phyloP scores from a whole-genome alignment of 108 stramenopile species.

The Conticribra guillardii region DNA sequence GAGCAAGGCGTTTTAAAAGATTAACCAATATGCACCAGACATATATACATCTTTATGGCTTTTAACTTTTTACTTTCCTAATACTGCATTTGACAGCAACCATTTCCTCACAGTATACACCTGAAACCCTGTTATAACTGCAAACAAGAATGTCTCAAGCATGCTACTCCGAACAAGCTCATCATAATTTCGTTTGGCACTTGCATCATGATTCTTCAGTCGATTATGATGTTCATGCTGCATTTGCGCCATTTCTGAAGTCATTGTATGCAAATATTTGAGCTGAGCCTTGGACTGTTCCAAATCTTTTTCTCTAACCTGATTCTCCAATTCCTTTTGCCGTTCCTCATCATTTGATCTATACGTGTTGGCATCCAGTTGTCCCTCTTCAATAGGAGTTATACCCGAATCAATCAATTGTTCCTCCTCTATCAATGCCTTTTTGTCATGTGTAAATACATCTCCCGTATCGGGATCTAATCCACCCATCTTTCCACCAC shows the following conservation, averaged over 20 bases:
- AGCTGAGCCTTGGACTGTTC: conserved; percentile 5
- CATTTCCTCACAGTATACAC: conserved; percentile 50
- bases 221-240: conserved; percentile 21
- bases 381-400: not conserved
- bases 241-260: conserved; percentile 10
- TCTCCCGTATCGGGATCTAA: conserved; percentile 36
- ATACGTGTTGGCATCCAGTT: not conserved
- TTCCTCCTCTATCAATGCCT: conserved; percentile 22
- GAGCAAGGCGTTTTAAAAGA: no score
- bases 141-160: conserved; percentile 36
- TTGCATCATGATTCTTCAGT: conserved; percentile 19
- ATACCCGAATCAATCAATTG: conserved; percentile 7
- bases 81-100: conserved; percentile 29
- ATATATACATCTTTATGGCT: no score
- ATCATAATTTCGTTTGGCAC: conserved; percentile 21
- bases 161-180: conserved; percentile 45
- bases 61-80: no score
- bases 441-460: conserved; percentile 26
- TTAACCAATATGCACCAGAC: no score
- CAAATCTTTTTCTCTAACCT: conserved; percentile 32
- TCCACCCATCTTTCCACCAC: conserved; percentile 6
- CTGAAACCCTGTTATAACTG: conserved; percentile 38
- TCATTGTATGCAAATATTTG: conserved; percentile 21
- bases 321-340: conserved; percentile 27
- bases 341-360: no score